A percentile compares a stretch with the other conserved stretches of the same genome.
These are phyloP conservation scores for Hypoxylon perforatum DNA, from an alignment of 495 filamentous ascomycete genomes.

Conservation along the genomic window DNA sequence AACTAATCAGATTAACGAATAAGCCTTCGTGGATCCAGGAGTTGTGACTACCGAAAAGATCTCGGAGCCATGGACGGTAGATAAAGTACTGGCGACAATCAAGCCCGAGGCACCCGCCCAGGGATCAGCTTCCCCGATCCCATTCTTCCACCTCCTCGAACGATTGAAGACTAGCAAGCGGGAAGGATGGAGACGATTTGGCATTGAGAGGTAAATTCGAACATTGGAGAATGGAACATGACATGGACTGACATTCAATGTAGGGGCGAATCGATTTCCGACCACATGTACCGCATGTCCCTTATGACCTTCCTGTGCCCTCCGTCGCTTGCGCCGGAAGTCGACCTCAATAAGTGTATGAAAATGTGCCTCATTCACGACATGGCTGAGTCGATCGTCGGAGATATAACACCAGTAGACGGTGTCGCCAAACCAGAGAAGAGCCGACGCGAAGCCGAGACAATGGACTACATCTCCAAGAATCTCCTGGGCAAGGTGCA, in stretches of 20 bases:
- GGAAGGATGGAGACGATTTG: slow-evolving; percentile 93
- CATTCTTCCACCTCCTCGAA: slow-evolving; percentile 93
- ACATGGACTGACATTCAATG: slow-evolving; percentile 9
- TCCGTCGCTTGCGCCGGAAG: slow-evolving; percentile 68
- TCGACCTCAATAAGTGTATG: slow-evolving; percentile 86
- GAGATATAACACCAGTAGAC: slow-evolving; percentile 95
- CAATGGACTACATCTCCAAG: slow-evolving; percentile 88
- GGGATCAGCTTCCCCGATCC: slow-evolving; percentile 77
- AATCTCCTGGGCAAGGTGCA: slow-evolving; percentile 78
- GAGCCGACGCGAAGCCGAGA: slow-evolving; percentile 81
- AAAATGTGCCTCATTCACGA: slow-evolving; percentile 96
- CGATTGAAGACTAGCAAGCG: slow-evolving; percentile 94
- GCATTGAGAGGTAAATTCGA: slow-evolving; percentile 67
- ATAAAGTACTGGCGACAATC: slow-evolving; percentile 60
- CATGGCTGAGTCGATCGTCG: slow-evolving; percentile 95
- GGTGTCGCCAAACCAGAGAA: slow-evolving; percentile 79
- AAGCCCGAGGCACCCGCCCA: slow-evolving; percentile 61
- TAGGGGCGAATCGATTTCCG: slow-evolving; percentile 84
- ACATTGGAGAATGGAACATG: neutral
- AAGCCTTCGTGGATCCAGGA: slow-evolving; percentile 39
- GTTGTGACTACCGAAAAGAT: slow-evolving; percentile 50
- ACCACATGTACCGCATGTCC: slow-evolving; percentile 99
- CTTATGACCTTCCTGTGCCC: slow-evolving; percentile 96
- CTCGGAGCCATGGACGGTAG: slow-evolving; percentile 59
- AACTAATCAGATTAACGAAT: neutral